Percentiles rank a stretch among this genome's conserved stretches.
These are phyloP conservation scores for Verbena officinalis DNA, from an alignment of 257 asterid species.

Conservation along the genomic window DNA sequence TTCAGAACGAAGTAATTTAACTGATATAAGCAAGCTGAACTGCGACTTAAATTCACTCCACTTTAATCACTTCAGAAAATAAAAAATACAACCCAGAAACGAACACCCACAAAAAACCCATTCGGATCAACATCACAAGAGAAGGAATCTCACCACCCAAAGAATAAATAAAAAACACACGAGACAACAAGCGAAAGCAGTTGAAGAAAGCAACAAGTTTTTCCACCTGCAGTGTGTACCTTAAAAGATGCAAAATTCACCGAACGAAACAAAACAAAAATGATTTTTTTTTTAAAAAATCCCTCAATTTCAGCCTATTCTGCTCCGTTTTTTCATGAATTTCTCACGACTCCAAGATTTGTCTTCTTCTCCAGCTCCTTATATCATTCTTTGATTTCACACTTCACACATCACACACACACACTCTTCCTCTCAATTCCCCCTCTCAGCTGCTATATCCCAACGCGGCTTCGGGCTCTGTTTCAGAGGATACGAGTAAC, in stretches of 20 bases:
- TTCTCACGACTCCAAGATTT: slow-evolving; percentile 30
- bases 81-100: slow-evolving; percentile 15
- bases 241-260: slow-evolving; percentile 31
- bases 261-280: slow-evolving; percentile 1
- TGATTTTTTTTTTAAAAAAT: not conserved
- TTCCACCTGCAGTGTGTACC: slow-evolving; percentile 33
- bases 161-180: slow-evolving; percentile 19
- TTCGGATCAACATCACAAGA: slow-evolving; percentile 22
- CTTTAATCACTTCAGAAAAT: slow-evolving; percentile 13
- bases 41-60: slow-evolving; percentile 26
- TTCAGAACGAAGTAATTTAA: slow-evolving; percentile 34
- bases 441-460: slow-evolving; percentile 22
- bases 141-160: slow-evolving; percentile 32
- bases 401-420: slow-evolving; percentile 10
- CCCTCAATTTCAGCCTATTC: slow-evolving; percentile 35
- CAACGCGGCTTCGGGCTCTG: slow-evolving; percentile 37
- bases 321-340: slow-evolving; percentile 32
- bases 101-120: slow-evolving; percentile 12
- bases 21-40: slow-evolving; percentile 26
- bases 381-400: slow-evolving; percentile 14
- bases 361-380: slow-evolving; percentile 22
- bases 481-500: slow-evolving; percentile 17
- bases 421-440: slow-evolving; percentile 26
- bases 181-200: slow-evolving; percentile 27
- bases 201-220: slow-evolving; percentile 26